A percentile compares a stretch with the other conserved stretches of the same genome.
These are phyloP conservation scores for button mushroom (Agaricus bisporus) DNA, from an alignment of 768 basidiomycete genomes.

Conservation along the genomic window DNA sequence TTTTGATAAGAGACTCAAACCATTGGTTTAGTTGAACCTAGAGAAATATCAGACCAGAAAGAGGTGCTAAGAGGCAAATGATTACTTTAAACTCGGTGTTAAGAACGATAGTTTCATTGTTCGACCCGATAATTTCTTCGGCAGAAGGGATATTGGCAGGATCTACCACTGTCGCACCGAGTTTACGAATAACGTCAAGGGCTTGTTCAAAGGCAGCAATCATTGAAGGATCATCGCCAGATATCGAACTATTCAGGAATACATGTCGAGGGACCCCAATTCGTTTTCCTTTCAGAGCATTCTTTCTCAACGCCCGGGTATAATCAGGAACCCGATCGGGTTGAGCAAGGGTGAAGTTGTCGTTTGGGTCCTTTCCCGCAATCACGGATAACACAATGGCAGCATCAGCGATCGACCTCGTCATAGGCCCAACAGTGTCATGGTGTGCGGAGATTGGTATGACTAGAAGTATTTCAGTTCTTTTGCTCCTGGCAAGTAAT, in stretches of 20 bases:
- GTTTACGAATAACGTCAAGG: conserved; percentile 25
- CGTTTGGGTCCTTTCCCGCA: conserved; percentile 48
- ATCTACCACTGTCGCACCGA: conserved; percentile 52
- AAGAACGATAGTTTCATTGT: conserved; percentile 50
- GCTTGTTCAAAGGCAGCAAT: conserved; percentile 33
- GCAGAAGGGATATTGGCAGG: conserved; percentile 56
- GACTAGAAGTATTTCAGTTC: conserved; percentile 24
- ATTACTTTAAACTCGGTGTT: conserved; percentile 53
- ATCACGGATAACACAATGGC: conserved; percentile 50
- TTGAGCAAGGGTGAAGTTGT: conserved; percentile 48
- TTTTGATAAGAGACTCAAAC: conserved; percentile 36
- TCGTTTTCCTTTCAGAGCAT: conserved; percentile 43
- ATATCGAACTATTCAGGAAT: conserved; percentile 27
- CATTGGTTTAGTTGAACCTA: conserved; percentile 50
- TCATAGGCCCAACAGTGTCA: conserved; percentile 55
- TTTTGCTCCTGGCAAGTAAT: neutral
- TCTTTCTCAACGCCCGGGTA: conserved; percentile 40
- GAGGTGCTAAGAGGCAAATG: neutral
- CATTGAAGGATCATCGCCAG: conserved; percentile 28
- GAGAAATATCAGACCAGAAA: neutral
- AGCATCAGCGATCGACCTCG: conserved; percentile 46
- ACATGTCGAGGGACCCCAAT: conserved; percentile 46
- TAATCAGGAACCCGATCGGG: conserved; percentile 50
- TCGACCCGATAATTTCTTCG: conserved; percentile 38
- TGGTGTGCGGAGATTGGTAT: conserved; percentile 52